Conservation (phyloP, 1,284 basidiomycete species). For the Farysia itapuensis region DNA sequence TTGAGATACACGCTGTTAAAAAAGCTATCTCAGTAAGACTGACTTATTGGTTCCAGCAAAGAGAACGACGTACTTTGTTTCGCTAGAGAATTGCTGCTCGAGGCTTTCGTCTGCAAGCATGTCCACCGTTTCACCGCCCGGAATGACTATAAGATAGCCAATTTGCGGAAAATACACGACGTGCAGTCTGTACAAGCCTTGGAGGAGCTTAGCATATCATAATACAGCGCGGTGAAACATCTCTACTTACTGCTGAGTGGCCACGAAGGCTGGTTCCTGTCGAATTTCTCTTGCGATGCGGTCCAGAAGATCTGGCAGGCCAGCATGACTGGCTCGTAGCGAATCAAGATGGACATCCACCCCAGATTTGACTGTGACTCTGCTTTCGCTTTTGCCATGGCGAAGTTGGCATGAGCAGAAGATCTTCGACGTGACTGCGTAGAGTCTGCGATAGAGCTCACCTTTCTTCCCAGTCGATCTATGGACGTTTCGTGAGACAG, state of each 20-base stretch:
- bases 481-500: too few species aligned
- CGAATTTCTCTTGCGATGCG: slow-evolving; percentile 14
- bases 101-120: slow-evolving; percentile 10
- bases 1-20: slow-evolving; percentile 33
- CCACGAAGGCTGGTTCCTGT: slow-evolving; percentile 8
- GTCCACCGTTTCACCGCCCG: slow-evolving; percentile 11
- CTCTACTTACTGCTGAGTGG: slow-evolving; percentile 6
- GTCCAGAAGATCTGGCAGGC: slow-evolving; percentile 8
- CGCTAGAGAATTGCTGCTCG: slow-evolving; percentile 17
- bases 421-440: not conserved
- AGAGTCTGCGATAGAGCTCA: not conserved
- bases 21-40: too few species aligned
- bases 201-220: not conserved
- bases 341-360: slow-evolving; percentile 27
- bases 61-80: slow-evolving; percentile 13
- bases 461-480: slow-evolving; percentile 36
- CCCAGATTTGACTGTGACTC: slow-evolving; percentile 9
- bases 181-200: slow-evolving; percentile 11
- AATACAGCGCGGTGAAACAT: not conserved
- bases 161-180: slow-evolving; percentile 41
- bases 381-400: slow-evolving; percentile 12
- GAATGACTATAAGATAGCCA: slow-evolving; percentile 31
- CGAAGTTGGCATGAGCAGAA: not conserved
- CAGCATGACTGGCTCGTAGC: slow-evolving; percentile 4
- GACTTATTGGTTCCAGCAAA: too few species aligned